These are phyloP conservation scores for Lantana camara DNA, from an alignment of 257 asterid species.

Conservation along the genomic window DNA sequence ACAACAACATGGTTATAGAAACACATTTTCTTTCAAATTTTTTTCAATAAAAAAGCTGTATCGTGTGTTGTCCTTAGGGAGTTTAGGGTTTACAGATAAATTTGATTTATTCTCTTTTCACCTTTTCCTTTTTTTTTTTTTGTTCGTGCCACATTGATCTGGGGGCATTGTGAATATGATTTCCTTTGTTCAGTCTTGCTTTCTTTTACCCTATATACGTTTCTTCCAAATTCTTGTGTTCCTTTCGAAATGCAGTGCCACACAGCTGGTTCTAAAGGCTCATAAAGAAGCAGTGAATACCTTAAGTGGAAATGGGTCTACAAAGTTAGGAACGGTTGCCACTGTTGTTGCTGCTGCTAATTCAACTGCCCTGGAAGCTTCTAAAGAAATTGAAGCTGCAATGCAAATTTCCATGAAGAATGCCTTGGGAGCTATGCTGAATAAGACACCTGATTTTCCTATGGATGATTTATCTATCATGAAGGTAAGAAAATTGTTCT, in stretches of 20 bases:
- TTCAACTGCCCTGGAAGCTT: slow-evolving; percentile 93
- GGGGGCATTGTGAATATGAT: too few species aligned
- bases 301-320: slow-evolving; percentile 92
- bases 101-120: background rate
- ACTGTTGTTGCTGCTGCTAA: slow-evolving; percentile 99
- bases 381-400: slow-evolving; percentile 96
- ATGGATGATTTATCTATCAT: slow-evolving; percentile 96
- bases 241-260: slow-evolving; percentile 61
- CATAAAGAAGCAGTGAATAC: slow-evolving; percentile 99
- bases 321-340: slow-evolving; percentile 93
- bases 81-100: background rate
- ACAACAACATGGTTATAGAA: slow-evolving; percentile 4
- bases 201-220: too few species aligned
- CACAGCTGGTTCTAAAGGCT: slow-evolving; percentile 91
- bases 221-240: slow-evolving; percentile 10
- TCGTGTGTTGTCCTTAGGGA: too few species aligned
- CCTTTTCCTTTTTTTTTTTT: background rate
- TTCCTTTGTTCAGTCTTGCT: too few species aligned
- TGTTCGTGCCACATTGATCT: background rate
- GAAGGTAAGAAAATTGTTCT: slow-evolving; percentile 58
- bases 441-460: slow-evolving; percentile 65
- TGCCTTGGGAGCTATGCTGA: slow-evolving; percentile 89
- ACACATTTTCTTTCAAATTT: background rate
- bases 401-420: slow-evolving; percentile 91
- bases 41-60: background rate